phyloP scores from a whole-genome alignment of 495 filamentous ascomycete genomes.

The Barbatosphaeria neglecta region DNA sequence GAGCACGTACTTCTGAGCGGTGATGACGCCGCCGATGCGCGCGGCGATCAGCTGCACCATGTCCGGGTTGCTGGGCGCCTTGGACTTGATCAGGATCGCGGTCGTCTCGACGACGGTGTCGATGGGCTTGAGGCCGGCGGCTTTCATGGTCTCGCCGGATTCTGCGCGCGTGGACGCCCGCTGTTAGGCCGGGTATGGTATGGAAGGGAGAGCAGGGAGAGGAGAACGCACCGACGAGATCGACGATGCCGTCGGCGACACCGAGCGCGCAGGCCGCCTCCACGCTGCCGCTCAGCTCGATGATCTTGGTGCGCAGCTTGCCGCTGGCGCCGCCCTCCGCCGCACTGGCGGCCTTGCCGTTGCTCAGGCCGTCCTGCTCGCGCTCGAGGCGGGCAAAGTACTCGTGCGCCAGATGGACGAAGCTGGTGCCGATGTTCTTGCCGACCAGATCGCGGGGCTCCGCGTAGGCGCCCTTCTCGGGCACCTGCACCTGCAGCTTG shows the following conservation, averaged over 20 bases:
- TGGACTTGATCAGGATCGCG: slow-evolving; percentile 86
- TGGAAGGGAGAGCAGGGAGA: background rate
- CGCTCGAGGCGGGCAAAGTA: slow-evolving; percentile 74
- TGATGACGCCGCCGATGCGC: slow-evolving; percentile 85
- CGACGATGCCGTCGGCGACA: slow-evolving; percentile 92
- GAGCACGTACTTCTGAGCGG: slow-evolving; percentile 86
- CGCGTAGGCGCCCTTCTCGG: slow-evolving; percentile 64
- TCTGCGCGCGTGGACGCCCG: slow-evolving; percentile 43
- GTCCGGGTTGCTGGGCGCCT: slow-evolving; percentile 61
- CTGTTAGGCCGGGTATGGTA: background rate
- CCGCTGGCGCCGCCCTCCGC: slow-evolving; percentile 16
- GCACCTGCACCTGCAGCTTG: slow-evolving; percentile 91
- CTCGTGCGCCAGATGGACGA: slow-evolving; percentile 64
- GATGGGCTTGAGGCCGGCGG: slow-evolving; percentile 90
- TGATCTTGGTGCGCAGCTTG: slow-evolving; percentile 68
- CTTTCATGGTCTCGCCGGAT: slow-evolving; percentile 97
- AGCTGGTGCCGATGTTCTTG: slow-evolving; percentile 93
- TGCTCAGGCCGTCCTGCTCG: slow-evolving; percentile 23
- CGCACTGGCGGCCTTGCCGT: slow-evolving; percentile 6
- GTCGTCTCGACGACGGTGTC: slow-evolving; percentile 81
- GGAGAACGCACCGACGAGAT: slow-evolving; percentile 71
- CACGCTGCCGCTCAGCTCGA: slow-evolving; percentile 88
- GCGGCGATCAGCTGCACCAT: slow-evolving; percentile 72
- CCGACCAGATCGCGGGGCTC: slow-evolving; percentile 70
- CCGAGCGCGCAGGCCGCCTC: slow-evolving; percentile 93